Evolutionary conservation across 164 flowering plant species (phyloP).

Genomic region (Magnolia sinica): DNA sequence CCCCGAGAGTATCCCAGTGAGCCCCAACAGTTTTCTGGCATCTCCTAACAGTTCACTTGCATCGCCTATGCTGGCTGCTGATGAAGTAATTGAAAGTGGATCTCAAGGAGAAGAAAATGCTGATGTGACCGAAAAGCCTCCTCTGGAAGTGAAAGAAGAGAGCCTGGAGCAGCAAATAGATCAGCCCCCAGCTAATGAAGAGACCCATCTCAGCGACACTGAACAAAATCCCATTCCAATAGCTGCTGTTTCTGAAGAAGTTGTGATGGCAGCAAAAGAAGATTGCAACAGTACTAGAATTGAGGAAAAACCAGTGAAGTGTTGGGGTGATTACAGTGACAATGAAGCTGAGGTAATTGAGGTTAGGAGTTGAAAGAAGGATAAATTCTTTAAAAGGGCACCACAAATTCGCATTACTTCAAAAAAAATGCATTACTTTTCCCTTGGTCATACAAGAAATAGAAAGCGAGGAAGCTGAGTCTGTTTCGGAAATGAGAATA

Average conservation of each 20-base stretch:
- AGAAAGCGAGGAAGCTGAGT: no score
- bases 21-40: slow-evolving; percentile 33
- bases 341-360: slow-evolving; percentile 60
- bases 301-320: slow-evolving; percentile 42
- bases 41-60: slow-evolving; percentile 32
- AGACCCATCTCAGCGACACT: slow-evolving; percentile 4
- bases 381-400: no score
- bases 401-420: no score
- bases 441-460: no score
- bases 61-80: slow-evolving; percentile 22
- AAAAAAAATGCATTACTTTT: no score
- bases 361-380: slow-evolving; percentile 35
- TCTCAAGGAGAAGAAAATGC: slow-evolving; percentile 20
- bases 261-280: slow-evolving; percentile 17
- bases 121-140: neutral
- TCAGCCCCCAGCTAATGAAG: slow-evolving; percentile 23
- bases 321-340: slow-evolving; percentile 90
- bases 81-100: slow-evolving; percentile 34
- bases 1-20: slow-evolving; percentile 30
- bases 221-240: slow-evolving; percentile 28
- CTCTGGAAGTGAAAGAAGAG: slow-evolving; percentile 12
- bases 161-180: slow-evolving; percentile 21
- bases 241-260: slow-evolving; percentile 12
- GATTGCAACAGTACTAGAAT: slow-evolving; percentile 12
- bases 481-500: no score